A percentile compares a stretch with the other conserved stretches of the same genome.
phyloP scores from a whole-genome alignment of 148 eudicot species.

The Euryodendron excelsum region DNA sequence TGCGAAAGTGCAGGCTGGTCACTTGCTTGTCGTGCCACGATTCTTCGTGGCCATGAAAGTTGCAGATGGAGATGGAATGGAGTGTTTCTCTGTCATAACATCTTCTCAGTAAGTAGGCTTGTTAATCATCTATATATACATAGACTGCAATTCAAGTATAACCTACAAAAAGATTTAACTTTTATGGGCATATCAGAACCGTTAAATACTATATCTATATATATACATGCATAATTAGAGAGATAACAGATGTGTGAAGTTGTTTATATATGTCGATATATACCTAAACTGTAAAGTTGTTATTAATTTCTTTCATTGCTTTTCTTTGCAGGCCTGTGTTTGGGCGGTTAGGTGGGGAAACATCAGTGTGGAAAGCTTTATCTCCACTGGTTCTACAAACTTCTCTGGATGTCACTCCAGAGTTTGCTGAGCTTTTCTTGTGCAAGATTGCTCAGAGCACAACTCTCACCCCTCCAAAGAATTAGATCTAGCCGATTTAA shows the following conservation, averaged over 20 bases:
- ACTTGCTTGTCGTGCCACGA: constrained; percentile 46
- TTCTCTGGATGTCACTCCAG: constrained; percentile 25
- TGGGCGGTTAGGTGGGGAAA: constrained; percentile 23
- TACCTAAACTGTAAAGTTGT: no score
- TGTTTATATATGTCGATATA: neutral
- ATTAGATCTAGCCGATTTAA: neutral
- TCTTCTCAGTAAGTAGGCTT: constrained; percentile 35
- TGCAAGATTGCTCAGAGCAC: constrained; percentile 12
- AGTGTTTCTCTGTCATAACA: constrained; percentile 34
- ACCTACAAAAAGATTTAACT: no score
- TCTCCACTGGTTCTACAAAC: constrained; percentile 36
- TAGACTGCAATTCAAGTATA: no score
- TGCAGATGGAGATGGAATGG: constrained; percentile 39
- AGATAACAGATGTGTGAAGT: no score
- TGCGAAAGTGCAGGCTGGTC: constrained; percentile 24
- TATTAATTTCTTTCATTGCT: neutral
- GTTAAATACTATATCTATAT: no score
- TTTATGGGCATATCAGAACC: no score
- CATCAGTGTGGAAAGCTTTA: constrained; percentile 33
- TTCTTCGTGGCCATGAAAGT: constrained; percentile 19
- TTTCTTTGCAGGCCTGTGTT: constrained; percentile 31
- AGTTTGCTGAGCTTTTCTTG: constrained; percentile 17
- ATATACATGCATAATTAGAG: no score
- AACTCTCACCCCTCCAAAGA: constrained; percentile 16
- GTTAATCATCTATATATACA: no score